Evolutionary conservation across 352 stramenopile species (phyloP), one percentile per base, ranked within the genome.

Genomic region (Blastocystis sp.): DNA sequence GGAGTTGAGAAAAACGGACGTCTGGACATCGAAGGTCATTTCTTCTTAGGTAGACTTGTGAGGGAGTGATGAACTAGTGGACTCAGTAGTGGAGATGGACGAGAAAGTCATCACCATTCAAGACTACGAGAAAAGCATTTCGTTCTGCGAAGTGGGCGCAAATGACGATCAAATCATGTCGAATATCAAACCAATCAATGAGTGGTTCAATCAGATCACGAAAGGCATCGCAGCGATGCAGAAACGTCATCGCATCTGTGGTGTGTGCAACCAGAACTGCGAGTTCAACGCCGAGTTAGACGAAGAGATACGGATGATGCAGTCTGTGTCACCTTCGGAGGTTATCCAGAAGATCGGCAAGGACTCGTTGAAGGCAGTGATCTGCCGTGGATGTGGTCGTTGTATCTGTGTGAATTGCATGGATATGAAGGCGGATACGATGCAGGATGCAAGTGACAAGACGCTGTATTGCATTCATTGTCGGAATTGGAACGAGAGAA

Each of bases 51-150:
- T 81, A 41, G 70, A 47, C 9, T 65, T 62, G 24, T 4, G 53
- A 8, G n/a, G 0, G 39, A 39, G 20, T 34, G 43, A 63, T 81
- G 45, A 81, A 39, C 11, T 65, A 81, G 70, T 81, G 26, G 45
- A 81, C 45, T 81, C 45, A 2, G 47, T 54, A 1, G 45, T 81
- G 70, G 43, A 63, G 1, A 37, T 81, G 9, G 70, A 81, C 18
- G 70, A 81, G 20, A 47, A 81, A 45, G 70, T 81, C 20, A 81
- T 81, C 45, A 81, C 50, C 45, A 81, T 81, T 20, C 45, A 81
- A 81, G 70, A 81, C 26, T 9, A 41, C 26, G 70, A 81, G 45
- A 81, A 81, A 41, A 50, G 70, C 26, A 16, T 81, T 20, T 63
- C 45, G 9, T 81, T 81, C 45, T 81, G 34, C 43, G 45, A 63